Evolutionary conservation across 768 basidiomycete species (phyloP), one percentile per base, ranked within the genome.

Genomic region (Russula sp.): DNA sequence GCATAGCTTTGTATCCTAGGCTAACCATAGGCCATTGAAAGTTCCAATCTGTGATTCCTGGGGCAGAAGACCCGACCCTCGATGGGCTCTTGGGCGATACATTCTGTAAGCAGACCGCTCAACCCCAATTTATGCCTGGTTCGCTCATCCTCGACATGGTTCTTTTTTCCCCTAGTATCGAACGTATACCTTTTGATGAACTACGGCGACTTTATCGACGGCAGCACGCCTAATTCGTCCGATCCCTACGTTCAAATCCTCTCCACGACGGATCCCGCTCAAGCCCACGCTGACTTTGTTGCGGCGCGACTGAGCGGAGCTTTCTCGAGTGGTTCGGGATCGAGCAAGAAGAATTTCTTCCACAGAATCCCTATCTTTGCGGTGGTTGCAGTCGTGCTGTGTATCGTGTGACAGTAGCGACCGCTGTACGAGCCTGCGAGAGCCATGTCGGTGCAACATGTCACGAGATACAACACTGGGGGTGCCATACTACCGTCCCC

Each of bases 51-150:
- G 79, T 82, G 42, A 79, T 81, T 3, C 79, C 79, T 61, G 58
- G 88, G 87, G 76, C 81, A 42, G 70, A 75, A 50, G 80, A 79
- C 46, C 76, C 80, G 38, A 78, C 73, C 28, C 87, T 78, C 65
- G 87, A 89, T 69, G 80, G 85, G 74, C 80, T 90, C 51, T 77
- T 90, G 42, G 88, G 88, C 62, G 89, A 89, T 85, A 80, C 83
- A 16, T 88, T 88, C 74, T 73, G 87, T 86, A 68, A 70, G 84
- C 77, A 7, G 28, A 61, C 1, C 50, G 8, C 13, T 7, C 5
- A 10, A 36, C 32, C 14, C 53, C 57, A 30, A n/a, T 7, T 13
- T 44, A n/a, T 46, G 20, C 20, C 11, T 16, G 13, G 49, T 48
- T 26, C n/a, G 24, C 8, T 42, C 11, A 24, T 36, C 11, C 32